Evolutionary conservation across 1,139 yeast genomes (phyloP), one percentile per base, ranked within the genome.

Genomic region (Yarrowia galli): DNA sequence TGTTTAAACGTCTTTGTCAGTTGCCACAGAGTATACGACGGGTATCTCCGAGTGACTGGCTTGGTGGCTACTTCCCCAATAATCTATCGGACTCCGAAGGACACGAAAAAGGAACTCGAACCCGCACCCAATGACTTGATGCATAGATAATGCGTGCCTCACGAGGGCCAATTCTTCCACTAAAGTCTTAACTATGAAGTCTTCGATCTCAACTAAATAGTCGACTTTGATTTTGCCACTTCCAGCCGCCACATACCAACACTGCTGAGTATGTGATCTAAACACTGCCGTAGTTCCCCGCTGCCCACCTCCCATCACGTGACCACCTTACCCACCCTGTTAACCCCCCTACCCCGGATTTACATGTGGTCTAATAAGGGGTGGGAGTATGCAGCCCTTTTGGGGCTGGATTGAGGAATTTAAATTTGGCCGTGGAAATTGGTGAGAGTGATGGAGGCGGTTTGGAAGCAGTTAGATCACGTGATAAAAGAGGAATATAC

Each of bases 101-200:
- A 4, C 8, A 7, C 23, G 6, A 12, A 18, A 42, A 18, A 15
- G 15, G 43, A 40, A 40, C 43, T 40, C 10, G 23, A 18, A 42
- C 22, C 45, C 45, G 22, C 23, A 42, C 45, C 45, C 45, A 10
- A 42, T 18, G 45, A 13, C 25, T 20, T 25, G 16, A 13, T 46
- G 51, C 51, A 46, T 46, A 18, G 51, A 46, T 46, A 46, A 46
- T 46, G 51, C 51, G 32, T 13, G 23, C 13, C 46, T 42, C 23
- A 5, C 12, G 40, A 20, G 6, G 5, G 20, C 46, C 5, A 42
- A 18, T 20, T 9, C 12, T 8, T 2, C 22, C 8, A n/a, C 43
- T n/a, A 18, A 38, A 40, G n/a, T n/a, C n/a, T n/a, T n/a, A n/a
- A n/a, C n/a, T n/a, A 40, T 16, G n/a, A 1, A 3, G 4, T 0